Conservation (phyloP, 2,329 filamentous ascomycete genomes). For the Fusarium sp. region DNA sequence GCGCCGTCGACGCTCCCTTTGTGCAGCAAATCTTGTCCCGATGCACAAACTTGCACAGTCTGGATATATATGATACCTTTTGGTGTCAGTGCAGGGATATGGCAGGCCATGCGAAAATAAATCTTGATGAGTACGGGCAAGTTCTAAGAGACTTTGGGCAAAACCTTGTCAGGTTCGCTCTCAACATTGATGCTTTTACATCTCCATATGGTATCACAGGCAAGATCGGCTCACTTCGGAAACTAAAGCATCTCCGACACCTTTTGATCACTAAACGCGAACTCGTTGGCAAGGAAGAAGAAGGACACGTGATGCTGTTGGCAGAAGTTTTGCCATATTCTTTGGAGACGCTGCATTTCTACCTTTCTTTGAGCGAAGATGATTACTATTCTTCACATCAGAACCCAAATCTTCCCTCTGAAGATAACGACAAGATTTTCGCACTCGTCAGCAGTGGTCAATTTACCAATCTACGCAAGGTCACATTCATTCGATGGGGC, state of each 20-base stretch:
- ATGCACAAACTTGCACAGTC: neutral
- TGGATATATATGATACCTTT: neutral
- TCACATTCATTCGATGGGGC: neutral
- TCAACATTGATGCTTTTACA: neutral
- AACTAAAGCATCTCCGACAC: neutral
- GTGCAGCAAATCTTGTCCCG: neutral
- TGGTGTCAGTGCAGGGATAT: neutral
- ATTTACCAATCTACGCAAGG: neutral
- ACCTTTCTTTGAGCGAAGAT: neutral
- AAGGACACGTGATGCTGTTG: neutral
- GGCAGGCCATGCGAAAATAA: neutral
- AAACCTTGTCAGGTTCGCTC: neutral
- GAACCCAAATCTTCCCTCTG: neutral
- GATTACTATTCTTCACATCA: neutral
- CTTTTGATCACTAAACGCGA: neutral
- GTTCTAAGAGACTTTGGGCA: conserved; percentile 7
- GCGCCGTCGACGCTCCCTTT: neutral
- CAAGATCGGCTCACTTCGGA: conserved; percentile 7
- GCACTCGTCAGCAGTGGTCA: neutral
- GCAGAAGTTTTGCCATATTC: neutral
- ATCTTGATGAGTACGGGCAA: neutral
- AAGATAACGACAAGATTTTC: neutral
- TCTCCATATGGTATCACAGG: neutral
- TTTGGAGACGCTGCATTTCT: neutral
- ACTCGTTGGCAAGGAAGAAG: neutral